phyloP scores from a whole-genome alignment of 768 basidiomycete genomes.

The Podaxis pistillaris region DNA sequence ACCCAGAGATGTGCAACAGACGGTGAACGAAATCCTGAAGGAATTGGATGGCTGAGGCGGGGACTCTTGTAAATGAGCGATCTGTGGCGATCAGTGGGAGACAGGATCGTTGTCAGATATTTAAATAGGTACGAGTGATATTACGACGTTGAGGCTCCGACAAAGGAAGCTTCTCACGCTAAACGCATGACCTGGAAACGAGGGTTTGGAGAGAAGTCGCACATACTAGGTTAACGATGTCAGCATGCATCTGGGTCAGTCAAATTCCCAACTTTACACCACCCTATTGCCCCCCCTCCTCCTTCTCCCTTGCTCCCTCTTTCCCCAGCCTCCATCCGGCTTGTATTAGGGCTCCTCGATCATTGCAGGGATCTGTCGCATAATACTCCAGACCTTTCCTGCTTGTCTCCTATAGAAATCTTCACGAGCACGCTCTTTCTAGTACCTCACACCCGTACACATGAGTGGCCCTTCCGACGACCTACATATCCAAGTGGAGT shows the following conservation, averaged over 20 bases:
- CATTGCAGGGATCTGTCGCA: background rate
- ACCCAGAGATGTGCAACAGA: conserved; percentile 41
- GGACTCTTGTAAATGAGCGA: too few species aligned
- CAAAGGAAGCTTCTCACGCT: background rate
- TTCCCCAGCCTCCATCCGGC: background rate
- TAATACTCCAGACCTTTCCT: too few species aligned
- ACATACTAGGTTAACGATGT: background rate
- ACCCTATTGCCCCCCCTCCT: background rate
- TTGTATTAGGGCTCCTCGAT: background rate
- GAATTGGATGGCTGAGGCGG: conserved; percentile 12
- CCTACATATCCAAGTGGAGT: conserved; percentile 2
- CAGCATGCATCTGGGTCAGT: background rate
- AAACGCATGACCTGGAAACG: background rate
- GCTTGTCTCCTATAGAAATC: background rate
- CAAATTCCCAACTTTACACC: background rate
- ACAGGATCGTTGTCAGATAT: too few species aligned
- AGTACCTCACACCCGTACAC: background rate
- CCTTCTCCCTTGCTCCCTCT: background rate
- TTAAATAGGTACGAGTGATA: too few species aligned
- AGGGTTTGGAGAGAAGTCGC: background rate
- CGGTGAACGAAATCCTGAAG: conserved; percentile 32
- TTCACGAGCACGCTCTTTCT: background rate
- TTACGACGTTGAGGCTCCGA: background rate
- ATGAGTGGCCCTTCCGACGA: background rate
- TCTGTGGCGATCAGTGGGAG: too few species aligned